phyloP scores from a whole-genome alignment of 305 asterid genomes.

The Fraxinus nigra region DNA sequence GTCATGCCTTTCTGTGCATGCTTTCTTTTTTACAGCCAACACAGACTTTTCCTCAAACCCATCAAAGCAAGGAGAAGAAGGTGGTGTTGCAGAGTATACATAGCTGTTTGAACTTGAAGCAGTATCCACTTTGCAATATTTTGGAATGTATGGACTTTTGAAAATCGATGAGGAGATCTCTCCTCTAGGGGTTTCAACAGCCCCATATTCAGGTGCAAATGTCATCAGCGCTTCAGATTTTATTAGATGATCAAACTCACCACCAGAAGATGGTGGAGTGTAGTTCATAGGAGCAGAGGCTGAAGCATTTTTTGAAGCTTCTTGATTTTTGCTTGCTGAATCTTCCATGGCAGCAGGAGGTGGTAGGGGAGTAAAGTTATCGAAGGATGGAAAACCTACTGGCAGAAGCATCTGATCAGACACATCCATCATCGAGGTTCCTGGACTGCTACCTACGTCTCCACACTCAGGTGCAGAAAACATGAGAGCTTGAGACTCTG shows the following conservation, averaged over 20 bases:
- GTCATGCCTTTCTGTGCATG: conserved; percentile 49
- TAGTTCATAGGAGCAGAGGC: conserved; percentile 49
- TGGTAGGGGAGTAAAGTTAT: conserved; percentile 62
- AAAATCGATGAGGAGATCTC: conserved; percentile 66
- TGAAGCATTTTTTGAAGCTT: conserved; percentile 42
- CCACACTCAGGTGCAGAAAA: conserved; percentile 70
- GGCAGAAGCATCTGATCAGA: conserved; percentile 85
- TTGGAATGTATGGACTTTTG: conserved; percentile 86
- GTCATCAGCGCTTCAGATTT: conserved; percentile 97
- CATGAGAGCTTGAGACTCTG: conserved; percentile 64
- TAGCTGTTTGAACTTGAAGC: conserved; percentile 84
- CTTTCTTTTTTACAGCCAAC: conserved; percentile 48
- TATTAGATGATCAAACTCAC: conserved; percentile 85
- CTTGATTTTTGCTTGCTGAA: conserved; percentile 61
- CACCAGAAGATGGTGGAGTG: conserved; percentile 43
- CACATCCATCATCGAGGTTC: conserved; percentile 78
- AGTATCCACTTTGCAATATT: conserved; percentile 79
- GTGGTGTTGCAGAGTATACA: conserved; percentile 93
- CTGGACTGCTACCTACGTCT: conserved; percentile 76
- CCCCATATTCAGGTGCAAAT: conserved; percentile 96
- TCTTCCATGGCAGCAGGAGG: conserved; percentile 62
- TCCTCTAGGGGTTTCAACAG: conserved; percentile 73
- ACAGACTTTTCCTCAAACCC: conserved; percentile 70
- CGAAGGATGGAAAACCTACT: conserved; percentile 62
- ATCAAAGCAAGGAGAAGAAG: conserved; percentile 65